Evolutionary conservation across 1,284 basidiomycete species (phyloP), one percentile per base, ranked within the genome.

Genomic region (Cryptococcus maquisensis): DNA sequence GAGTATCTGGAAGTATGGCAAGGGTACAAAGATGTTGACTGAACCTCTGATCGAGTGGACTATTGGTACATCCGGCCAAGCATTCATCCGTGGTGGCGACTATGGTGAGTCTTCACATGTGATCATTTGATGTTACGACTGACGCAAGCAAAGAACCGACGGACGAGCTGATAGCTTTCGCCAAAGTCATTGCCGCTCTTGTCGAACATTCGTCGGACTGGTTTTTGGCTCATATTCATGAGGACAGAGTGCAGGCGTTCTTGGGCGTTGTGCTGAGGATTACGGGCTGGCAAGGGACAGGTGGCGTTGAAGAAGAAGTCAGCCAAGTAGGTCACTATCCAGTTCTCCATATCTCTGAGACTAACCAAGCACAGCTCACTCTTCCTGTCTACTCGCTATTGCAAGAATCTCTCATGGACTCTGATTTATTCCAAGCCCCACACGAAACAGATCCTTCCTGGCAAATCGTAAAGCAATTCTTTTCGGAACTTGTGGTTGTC

Each of bases 301-400:
- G 85, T 63, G 86, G 87, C 1, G 81, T 83, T 0, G 89, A 92
- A 51, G 90, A 93, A 68, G 86, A 88, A 50, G 84, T 88, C 66
- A 90, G 87, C 65, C 89, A 92, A 61, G 75, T 78, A 37, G 44
- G 71, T 59, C 32, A 13, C 13, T 4, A 3, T 8, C 28, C 28
- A 10, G n/a, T n/a, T n/a, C n/a, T n/a, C n/a, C n/a, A n/a, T n/a
- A n/a, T n/a, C n/a, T n/a, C n/a, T n/a, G 23, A 5, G 24, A 18
- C 26, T 32, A 15, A 32, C 36, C 26, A 20, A 8, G 4, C n/a
- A n/a, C 48, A 78, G 78, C 83, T 88, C 79, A 88, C 87, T 1
- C 80, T 93, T 2, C 83, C 83, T 0, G 91, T 92, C 63, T 95
- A 91, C 86, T 91, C 90, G 59, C 78, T 89, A 24, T 82, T 93